These are phyloP conservation scores for Pseudogymnoascus sp. DNA, from an alignment of 2,329 filamentous ascomycete genomes.

Conservation along the genomic window DNA sequence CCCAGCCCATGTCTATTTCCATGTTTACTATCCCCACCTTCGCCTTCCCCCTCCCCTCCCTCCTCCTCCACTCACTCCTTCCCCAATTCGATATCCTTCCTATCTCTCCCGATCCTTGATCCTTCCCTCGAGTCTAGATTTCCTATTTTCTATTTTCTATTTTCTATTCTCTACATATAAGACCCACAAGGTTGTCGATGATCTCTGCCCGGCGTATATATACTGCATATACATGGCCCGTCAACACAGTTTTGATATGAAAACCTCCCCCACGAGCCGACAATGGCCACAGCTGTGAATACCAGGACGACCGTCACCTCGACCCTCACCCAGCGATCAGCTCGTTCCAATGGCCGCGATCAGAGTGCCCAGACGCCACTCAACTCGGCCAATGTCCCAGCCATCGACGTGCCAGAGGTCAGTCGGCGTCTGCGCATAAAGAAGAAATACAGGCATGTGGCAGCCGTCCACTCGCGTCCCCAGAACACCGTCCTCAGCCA, in stretches of 20 bases:
- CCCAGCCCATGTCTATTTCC: neutral
- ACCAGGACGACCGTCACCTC: conserved; percentile 4
- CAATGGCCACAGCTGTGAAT: conserved; percentile 7
- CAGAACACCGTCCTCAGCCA: conserved; percentile 78
- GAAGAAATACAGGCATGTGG: conserved; percentile 83
- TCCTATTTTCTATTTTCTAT: neutral
- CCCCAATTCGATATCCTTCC: neutral
- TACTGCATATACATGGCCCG: neutral
- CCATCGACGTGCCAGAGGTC: neutral
- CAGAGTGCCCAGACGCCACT: neutral
- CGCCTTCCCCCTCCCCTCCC: neutral
- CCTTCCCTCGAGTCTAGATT: neutral
- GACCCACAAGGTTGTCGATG: neutral
- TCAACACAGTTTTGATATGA: neutral
- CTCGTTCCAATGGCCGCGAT: neutral
- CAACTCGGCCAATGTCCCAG: conserved; percentile 9
- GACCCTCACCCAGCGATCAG: conserved; percentile 5
- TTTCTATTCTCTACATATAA: neutral
- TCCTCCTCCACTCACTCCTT: neutral
- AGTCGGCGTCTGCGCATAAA: conserved; percentile 24
- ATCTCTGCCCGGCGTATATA: neutral
- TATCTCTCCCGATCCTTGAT: conserved; percentile 2
- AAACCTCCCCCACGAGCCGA: neutral
- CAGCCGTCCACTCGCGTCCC: conserved; percentile 66
- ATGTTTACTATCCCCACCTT: neutral